Evolutionary conservation across 106 monocot genomes (phyloP).

Genomic region (Agapanthus africanus): DNA sequence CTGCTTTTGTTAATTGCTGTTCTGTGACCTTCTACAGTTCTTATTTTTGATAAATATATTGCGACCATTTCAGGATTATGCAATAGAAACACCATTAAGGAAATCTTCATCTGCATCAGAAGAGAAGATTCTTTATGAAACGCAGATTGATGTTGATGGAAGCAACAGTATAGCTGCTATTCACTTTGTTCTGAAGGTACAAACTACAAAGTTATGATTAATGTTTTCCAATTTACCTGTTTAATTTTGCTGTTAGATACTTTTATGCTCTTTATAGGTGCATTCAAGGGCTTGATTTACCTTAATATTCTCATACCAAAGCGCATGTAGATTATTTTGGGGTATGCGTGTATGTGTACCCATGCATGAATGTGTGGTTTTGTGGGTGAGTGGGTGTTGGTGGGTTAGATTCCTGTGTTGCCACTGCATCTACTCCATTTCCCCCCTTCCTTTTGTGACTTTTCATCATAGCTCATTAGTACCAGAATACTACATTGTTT

Average conservation of each 20-base stretch:
- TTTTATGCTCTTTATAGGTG: background rate
- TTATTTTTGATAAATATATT: slow-evolving; percentile 9
- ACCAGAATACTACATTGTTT: background rate
- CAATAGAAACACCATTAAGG: slow-evolving; percentile 80
- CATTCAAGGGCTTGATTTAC: background rate
- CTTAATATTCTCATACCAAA: background rate
- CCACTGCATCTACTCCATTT: no score
- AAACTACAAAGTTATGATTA: slow-evolving; percentile 24
- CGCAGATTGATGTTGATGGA: slow-evolving; percentile 52
- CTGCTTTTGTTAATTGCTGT: slow-evolving; percentile 2
- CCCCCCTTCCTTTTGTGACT: no score
- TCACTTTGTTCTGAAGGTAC: slow-evolving; percentile 91
- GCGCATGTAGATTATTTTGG: no score
- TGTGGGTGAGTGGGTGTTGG: no score
- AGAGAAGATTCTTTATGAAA: slow-evolving; percentile 44
- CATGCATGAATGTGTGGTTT: no score
- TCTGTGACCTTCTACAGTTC: slow-evolving; percentile 1
- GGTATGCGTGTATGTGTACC: no score
- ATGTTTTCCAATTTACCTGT: slow-evolving; percentile 2
- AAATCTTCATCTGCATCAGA: slow-evolving; percentile 48
- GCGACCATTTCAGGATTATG: slow-evolving; percentile 62
- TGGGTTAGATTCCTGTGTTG: no score
- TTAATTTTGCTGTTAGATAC: background rate
- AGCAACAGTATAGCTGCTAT: slow-evolving; percentile 50
- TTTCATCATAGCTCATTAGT: slow-evolving; percentile 6